phyloP scores from a whole-genome alignment of 2,329 filamentous ascomycete species.

The Elsinoe australis region DNA sequence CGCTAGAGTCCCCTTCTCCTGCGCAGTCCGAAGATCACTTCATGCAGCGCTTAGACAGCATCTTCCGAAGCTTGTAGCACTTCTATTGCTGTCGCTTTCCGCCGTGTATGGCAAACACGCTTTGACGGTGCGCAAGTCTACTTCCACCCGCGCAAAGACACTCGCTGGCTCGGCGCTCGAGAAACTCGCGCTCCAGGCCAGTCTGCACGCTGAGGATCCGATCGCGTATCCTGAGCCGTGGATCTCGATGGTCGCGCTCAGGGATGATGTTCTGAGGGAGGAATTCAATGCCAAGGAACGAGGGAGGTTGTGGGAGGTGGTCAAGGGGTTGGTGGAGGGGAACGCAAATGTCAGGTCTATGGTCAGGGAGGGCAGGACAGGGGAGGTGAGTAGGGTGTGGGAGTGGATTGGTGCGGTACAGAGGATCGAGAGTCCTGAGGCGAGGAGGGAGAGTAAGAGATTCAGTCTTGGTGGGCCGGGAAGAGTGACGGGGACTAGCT shows the following conservation, averaged over 20 bases:
- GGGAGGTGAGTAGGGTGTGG: slow-evolving; percentile 55
- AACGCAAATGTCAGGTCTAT: slow-evolving; percentile 86
- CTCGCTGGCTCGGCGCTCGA: slow-evolving; percentile 80
- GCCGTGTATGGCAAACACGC: slow-evolving; percentile 57
- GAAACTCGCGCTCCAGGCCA: slow-evolving; percentile 73
- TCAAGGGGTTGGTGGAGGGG: slow-evolving; percentile 77
- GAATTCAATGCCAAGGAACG: slow-evolving; percentile 70
- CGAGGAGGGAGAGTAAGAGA: slow-evolving; percentile 25
- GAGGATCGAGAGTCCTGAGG: slow-evolving; percentile 26
- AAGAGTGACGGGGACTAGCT: slow-evolving; percentile 24
- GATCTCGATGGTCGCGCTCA: slow-evolving; percentile 78
- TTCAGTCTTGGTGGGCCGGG: slow-evolving; percentile 26
- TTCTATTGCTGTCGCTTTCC: slow-evolving; percentile 41
- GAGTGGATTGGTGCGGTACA: slow-evolving; percentile 58
- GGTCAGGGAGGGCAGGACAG: slow-evolving; percentile 53
- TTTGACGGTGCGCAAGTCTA: slow-evolving; percentile 56
- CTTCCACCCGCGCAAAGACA: slow-evolving; percentile 66
- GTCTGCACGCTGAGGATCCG: slow-evolving; percentile 60
- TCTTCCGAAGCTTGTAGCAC: slow-evolving; percentile 71
- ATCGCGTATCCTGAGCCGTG: slow-evolving; percentile 63
- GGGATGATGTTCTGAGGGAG: slow-evolving; percentile 80
- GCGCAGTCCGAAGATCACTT: slow-evolving; percentile 69
- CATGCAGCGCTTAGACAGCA: slow-evolving; percentile 74
- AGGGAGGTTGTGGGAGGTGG: slow-evolving; percentile 75
- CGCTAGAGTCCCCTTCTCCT: slow-evolving; percentile 81